Percentiles rank a stretch among this genome's conserved stretches.
Conservation (phyloP, 345 rosid species). For the Psidium friedrichsthalianum region DNA sequence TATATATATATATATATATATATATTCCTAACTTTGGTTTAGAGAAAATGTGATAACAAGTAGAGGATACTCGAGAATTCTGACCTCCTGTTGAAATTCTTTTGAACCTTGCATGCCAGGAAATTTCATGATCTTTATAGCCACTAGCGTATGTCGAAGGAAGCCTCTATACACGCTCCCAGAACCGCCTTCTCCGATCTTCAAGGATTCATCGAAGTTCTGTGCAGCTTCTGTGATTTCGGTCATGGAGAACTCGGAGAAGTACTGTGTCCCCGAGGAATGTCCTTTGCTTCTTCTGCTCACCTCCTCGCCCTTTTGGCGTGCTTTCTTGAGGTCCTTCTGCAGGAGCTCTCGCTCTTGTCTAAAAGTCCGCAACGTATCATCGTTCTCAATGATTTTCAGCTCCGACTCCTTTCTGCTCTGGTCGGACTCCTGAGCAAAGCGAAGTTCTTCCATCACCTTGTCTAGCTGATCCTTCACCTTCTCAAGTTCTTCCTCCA, state of each 20-base stretch:
- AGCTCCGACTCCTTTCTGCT: neutral
- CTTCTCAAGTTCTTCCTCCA: neutral
- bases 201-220: conserved; percentile 2
- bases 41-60: neutral
- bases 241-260: neutral
- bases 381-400: neutral
- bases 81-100: conserved; percentile 5
- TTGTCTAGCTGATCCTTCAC: neutral
- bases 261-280: neutral
- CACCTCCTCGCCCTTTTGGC: neutral
- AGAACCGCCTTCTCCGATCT: neutral
- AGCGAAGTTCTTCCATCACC: neutral
- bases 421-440: neutral
- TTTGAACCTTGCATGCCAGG: neutral
- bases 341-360: neutral
- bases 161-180: conserved; percentile 3
- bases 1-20: neutral
- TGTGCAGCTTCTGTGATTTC: conserved; percentile 1
- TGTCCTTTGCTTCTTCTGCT: neutral
- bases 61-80: neutral
- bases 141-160: neutral
- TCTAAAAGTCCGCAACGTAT: neutral
- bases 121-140: neutral
- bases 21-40: neutral
- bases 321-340: neutral